Conservation (phyloP, 192 early-diverging fungal genomes). For the Backusella sp. region DNA sequence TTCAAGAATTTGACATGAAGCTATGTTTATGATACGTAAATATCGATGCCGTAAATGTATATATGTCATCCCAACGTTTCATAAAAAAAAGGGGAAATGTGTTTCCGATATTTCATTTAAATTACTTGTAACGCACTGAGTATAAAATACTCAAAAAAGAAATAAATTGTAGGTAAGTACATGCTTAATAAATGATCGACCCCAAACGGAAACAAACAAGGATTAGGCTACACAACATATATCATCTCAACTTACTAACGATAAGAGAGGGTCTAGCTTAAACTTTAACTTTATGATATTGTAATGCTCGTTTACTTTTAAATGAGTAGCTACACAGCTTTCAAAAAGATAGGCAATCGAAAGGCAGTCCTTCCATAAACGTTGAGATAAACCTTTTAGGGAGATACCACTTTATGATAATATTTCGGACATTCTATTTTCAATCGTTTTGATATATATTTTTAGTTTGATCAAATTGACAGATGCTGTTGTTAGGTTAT, state of each 20-base stretch:
- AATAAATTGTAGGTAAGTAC: neutral
- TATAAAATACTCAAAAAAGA: neutral
- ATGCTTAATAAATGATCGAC: neutral
- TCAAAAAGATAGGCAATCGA: neutral
- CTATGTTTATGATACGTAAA: neutral
- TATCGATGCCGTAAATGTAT: neutral
- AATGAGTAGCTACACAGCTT: neutral
- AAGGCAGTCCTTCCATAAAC: neutral
- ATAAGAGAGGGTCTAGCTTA: neutral
- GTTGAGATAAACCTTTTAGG: neutral
- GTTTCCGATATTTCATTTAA: neutral
- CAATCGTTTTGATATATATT: neutral
- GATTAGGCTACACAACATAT: neutral
- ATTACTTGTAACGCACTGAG: neutral
- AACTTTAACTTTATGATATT: neutral
- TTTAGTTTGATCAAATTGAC: neutral
- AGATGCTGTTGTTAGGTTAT: conserved; percentile 10
- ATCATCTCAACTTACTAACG: neutral
- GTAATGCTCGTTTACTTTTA: neutral
- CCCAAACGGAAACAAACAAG: neutral
- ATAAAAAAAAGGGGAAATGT: neutral
- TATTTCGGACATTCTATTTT: conserved; percentile 1
- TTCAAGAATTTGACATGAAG: neutral
- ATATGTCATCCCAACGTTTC: neutral
- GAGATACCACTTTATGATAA: neutral